phyloP scores from a whole-genome alignment of 140 eudicot genomes.

The Senecio squalidus region DNA sequence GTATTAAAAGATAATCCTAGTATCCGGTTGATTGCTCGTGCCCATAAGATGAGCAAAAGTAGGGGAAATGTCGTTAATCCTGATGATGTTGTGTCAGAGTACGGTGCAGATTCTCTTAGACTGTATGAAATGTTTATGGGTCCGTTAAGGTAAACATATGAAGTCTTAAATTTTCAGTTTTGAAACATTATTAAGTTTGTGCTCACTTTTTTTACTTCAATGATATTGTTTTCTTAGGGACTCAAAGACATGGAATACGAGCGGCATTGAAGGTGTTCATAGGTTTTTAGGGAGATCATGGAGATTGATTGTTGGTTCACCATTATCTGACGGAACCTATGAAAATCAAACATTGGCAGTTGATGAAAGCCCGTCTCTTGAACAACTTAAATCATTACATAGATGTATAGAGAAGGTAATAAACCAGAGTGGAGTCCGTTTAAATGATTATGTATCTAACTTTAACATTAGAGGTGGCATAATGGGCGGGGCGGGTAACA shows the following conservation, averaged over 20 bases:
- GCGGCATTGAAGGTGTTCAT: conserved; percentile 97
- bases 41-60: conserved; percentile 98
- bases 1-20: conserved; percentile 72
- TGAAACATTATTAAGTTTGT: not conserved
- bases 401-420: conserved; percentile 80
- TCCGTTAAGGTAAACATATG: conserved; percentile 67
- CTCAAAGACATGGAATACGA: conserved; percentile 93
- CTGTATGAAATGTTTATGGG: conserved; percentile 99
- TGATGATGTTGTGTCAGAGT: conserved; percentile 83
- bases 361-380: conserved; percentile 70
- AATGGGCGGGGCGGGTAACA: too few relatives aligned
- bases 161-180: not conserved
- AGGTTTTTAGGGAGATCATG: conserved; percentile 88
- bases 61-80: conserved; percentile 94
- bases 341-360: conserved; percentile 54
- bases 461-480: not conserved
- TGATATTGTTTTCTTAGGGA: conserved; percentile 44
- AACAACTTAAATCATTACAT: conserved; percentile 82
- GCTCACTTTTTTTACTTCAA: conserved; percentile 12
- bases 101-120: conserved; percentile 96
- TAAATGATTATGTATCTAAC: not conserved
- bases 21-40: conserved; percentile 73
- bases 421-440: not conserved
- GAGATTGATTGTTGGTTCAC: conserved; percentile 88
- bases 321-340: conserved; percentile 64